Base-by-base conservation (phyloP, 2,329 filamentous ascomycete species). In the Zymoseptoria pseudotritici region DNA sequence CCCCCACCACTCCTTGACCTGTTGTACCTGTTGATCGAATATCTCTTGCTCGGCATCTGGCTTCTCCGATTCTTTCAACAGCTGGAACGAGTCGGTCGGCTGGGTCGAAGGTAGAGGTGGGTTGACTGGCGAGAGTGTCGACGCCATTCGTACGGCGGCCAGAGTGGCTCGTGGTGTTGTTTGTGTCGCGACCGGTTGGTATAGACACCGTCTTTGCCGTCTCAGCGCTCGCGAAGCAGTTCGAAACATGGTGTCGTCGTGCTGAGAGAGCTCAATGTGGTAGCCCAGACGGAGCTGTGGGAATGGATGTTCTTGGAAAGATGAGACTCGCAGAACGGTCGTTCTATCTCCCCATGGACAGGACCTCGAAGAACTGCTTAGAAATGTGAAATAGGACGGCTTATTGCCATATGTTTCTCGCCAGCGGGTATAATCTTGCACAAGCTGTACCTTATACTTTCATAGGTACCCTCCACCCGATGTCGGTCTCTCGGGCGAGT, bases 1-100 rank as follows among this genome's bases (percentile, higher is more conserved):
- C 20, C 84, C 82, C 93, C 93, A 99, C 94, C 93, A 97, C 26
- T 87, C 83, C 74, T 92, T 85, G 11, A 97, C 91, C 69, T 94
- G 88, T 69, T 87, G 83, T 56, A 97, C 80, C 73, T 97, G 90
- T 63, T 89, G 83, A 50, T 92, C 85, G 74, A 92, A 96, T 1
- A 97, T 81, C 0, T 85, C 85, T 76, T 97, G 91, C 75, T 97
- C 94, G 0, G 90, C 85, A 19, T 82, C 80, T 0, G 87, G 79
- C 75, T 97, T 97, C 59, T 88, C 79, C 31, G 83, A 76, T 66
- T 91, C 90, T 50, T 90, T 82, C 0, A 97, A 82, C 13, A 97
- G 82, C 73, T 97, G 93, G 77, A 93, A 97, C 26, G 89, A 83
- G 71, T 96, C 91, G 59, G 88, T 84, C 0, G 88, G 80, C 2